Conservation (phyloP, 176 grass and related monocot species). For the Carex myosuroides region DNA sequence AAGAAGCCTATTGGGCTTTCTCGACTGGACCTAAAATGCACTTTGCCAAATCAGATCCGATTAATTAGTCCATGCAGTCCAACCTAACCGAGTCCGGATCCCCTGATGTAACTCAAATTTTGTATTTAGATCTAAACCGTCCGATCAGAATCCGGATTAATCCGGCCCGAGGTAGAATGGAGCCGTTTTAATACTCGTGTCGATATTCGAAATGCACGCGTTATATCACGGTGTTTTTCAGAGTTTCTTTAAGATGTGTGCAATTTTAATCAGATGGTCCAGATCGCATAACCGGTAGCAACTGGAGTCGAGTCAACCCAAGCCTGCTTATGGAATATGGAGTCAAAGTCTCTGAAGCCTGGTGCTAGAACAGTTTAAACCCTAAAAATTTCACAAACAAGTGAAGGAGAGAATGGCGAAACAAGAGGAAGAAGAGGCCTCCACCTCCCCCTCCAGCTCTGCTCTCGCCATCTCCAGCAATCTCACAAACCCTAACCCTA, state of each 20-base stretch:
- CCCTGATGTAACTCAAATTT: too few species aligned
- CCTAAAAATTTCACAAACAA: not conserved
- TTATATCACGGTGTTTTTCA: not conserved
- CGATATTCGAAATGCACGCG: too few species aligned
- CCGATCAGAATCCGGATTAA: too few species aligned
- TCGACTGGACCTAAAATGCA: not conserved
- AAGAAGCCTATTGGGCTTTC: not conserved
- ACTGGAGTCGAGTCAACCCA: not conserved
- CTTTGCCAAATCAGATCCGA: not conserved
- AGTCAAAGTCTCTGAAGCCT: not conserved
- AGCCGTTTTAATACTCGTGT: too few species aligned
- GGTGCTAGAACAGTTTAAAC: not conserved
- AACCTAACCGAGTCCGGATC: not conserved
- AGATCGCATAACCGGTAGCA: not conserved
- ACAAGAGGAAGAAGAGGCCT: conserved; percentile 18
- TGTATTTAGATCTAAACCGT: too few species aligned
- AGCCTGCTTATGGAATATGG: not conserved
- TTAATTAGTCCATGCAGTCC: not conserved
- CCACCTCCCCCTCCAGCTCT: not conserved
- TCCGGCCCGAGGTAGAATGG: too few species aligned
- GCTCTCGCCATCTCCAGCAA: conserved; percentile 20
- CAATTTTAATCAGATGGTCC: not conserved
- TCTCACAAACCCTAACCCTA: conserved; percentile 10
- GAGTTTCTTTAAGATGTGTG: not conserved
- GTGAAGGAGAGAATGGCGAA: not conserved